These are phyloP conservation scores for Kingdonia uniflora DNA, from an alignment of 164 flowering plant genomes.

Conservation along the genomic window DNA sequence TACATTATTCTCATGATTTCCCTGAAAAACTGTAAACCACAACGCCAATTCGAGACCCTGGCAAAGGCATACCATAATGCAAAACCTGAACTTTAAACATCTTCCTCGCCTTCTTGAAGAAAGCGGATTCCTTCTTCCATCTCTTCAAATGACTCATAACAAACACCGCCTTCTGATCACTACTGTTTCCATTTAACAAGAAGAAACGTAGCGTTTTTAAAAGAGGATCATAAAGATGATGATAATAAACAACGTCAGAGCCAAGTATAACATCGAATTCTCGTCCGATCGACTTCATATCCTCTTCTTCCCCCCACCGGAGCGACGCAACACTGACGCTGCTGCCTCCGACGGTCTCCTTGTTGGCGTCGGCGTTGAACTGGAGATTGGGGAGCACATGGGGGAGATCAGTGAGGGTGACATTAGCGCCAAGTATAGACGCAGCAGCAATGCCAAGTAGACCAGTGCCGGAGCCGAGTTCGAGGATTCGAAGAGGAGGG, in stretches of 20 bases:
- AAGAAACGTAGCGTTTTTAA: conserved; percentile 45
- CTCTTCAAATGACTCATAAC: conserved; percentile 86
- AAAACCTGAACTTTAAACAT: conserved; percentile 37
- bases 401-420: conserved; percentile 80
- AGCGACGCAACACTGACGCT: conserved; percentile 40
- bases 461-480: conserved; percentile 96
- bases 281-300: conserved; percentile 35
- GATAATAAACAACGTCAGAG: conserved; percentile 84
- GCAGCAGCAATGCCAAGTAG: conserved; percentile 86
- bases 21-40: conserved; percentile 47
- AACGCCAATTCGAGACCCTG: conserved; percentile 63
- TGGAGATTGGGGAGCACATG: conserved; percentile 62
- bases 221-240: conserved; percentile 72
- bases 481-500: conserved; percentile 39
- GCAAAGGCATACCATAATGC: conserved; percentile 33
- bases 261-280: conserved; percentile 50
- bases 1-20: background rate
- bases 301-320: conserved; percentile 58
- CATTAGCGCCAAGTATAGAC: conserved; percentile 43
- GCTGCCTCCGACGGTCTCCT: conserved; percentile 19
- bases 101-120: conserved; percentile 64
- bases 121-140: conserved; percentile 76
- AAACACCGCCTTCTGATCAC: conserved; percentile 13
- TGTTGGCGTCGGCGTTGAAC: conserved; percentile 53
- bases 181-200: conserved; percentile 10